Percentiles rank a stretch among this genome's conserved stretches.
Evolutionary conservation across 192 early-diverging fungal species (phyloP).

Genomic region (Paraglomus occultum): DNA sequence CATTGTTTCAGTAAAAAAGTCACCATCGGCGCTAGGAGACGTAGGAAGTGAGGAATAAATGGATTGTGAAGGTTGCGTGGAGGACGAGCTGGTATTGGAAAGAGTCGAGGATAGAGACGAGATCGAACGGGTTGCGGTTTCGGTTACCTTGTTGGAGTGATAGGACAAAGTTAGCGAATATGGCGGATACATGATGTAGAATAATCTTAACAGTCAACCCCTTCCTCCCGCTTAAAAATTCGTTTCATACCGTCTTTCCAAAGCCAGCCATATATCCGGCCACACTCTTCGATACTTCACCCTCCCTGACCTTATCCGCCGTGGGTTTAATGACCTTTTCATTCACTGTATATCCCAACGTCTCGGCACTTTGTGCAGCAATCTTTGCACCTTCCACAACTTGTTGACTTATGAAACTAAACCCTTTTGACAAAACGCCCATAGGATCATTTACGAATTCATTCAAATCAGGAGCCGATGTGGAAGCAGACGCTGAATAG

Average conservation of each 20-base stretch:
- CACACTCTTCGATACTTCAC: conserved; percentile 62
- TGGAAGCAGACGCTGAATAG: conserved; percentile 32
- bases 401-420: conserved; percentile 59
- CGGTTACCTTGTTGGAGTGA: conserved; percentile 33
- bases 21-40: conserved; percentile 29
- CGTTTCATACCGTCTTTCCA: conserved; percentile 48
- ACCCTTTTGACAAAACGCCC: conserved; percentile 65
- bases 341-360: conserved; percentile 48
- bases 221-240: background rate
- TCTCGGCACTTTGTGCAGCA: conserved; percentile 46
- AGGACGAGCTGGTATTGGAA: conserved; percentile 29
- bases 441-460: conserved; percentile 69
- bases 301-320: conserved; percentile 58
- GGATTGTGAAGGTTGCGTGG: conserved; percentile 28
- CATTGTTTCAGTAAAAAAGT: conserved; percentile 45
- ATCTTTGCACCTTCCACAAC: conserved; percentile 55
- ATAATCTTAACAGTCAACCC: background rate
- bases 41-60: conserved; percentile 31
- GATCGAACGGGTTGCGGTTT: conserved; percentile 37
- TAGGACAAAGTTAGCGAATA: background rate
- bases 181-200: too few relatives aligned
- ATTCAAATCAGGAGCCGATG: conserved; percentile 41
- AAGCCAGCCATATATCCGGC: conserved; percentile 60
- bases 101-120: conserved; percentile 34
- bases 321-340: conserved; percentile 67